These are phyloP conservation scores for Colletotrichum trifolii DNA, from an alignment of 2,329 filamentous ascomycete genomes.

Conservation along the genomic window DNA sequence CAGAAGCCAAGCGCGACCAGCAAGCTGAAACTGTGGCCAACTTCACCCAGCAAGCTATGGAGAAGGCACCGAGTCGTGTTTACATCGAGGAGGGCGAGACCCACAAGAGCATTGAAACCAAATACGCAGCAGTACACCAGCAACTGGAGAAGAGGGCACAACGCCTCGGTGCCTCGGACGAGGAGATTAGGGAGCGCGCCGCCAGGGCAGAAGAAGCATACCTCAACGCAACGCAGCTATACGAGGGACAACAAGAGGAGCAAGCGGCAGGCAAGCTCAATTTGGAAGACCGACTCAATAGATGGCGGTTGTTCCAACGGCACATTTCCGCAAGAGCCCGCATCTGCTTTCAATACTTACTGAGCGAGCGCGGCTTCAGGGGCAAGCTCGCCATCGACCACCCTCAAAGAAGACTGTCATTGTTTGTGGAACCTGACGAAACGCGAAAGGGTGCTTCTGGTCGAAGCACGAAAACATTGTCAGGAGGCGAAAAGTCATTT, in stretches of 20 bases:
- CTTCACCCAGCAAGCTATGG: conserved; percentile 65
- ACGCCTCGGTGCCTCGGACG: conserved; percentile 70
- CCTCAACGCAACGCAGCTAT: conserved; percentile 49
- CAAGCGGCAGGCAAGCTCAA: conserved; percentile 64
- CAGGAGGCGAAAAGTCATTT: conserved; percentile 97
- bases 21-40: conserved; percentile 61
- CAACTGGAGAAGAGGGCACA: conserved; percentile 69
- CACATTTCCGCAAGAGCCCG: conserved; percentile 88
- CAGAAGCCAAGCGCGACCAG: conserved; percentile 59
- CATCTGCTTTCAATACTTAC: conserved; percentile 86
- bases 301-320: conserved; percentile 85
- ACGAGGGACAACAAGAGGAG: conserved; percentile 55
- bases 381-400: conserved; percentile 86
- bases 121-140: conserved; percentile 64
- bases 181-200: conserved; percentile 69
- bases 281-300: conserved; percentile 74
- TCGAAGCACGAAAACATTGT: conserved; percentile 89
- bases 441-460: conserved; percentile 77
- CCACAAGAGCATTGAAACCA: conserved; percentile 62
- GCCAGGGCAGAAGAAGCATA: conserved; percentile 54
- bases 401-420: conserved; percentile 75
- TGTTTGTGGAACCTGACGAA: conserved; percentile 78
- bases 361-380: conserved; percentile 89
- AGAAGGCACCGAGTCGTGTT: conserved; percentile 66
- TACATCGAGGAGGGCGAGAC: conserved; percentile 74